Evolutionary conservation across 2,329 filamentous ascomycete species (phyloP).

Genomic region (Chaetomium olivaceum): DNA sequence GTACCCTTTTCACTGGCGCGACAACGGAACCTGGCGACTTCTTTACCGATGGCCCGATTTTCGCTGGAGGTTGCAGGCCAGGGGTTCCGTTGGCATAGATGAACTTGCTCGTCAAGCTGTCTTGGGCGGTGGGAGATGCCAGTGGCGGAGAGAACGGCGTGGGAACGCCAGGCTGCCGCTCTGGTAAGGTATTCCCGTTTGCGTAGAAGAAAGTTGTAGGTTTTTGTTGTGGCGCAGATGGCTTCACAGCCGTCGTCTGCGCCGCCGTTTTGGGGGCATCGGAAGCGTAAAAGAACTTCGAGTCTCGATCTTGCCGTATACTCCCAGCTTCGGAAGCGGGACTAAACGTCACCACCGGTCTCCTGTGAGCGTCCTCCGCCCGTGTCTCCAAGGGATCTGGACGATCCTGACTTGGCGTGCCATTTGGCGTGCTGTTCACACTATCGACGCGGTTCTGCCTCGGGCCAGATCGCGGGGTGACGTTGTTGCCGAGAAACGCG

Average conservation of each 20-base stretch:
- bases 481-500: constrained; percentile 62
- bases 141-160: constrained; percentile 39
- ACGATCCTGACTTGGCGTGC: constrained; percentile 55
- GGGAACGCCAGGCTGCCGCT: constrained; percentile 41
- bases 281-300: constrained; percentile 92
- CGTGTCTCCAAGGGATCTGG: constrained; percentile 49
- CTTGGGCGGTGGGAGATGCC: constrained; percentile 34
- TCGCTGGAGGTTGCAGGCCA: constrained; percentile 45
- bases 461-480: constrained; percentile 76
- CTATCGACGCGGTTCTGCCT: constrained; percentile 73
- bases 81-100: constrained; percentile 71
- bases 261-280: constrained; percentile 57
- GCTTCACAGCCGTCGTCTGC: constrained; percentile 34
- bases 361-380: constrained; percentile 35
- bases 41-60: constrained; percentile 39
- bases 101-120: constrained; percentile 60
- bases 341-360: constrained; percentile 43
- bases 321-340: constrained; percentile 40
- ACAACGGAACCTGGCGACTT: constrained; percentile 48
- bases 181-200: constrained; percentile 49
- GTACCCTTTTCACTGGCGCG: constrained; percentile 48
- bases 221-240: constrained; percentile 40
- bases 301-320: constrained; percentile 43
- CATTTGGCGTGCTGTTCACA: constrained; percentile 63
- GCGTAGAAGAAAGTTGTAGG: constrained; percentile 58